Base-by-base conservation (phyloP, 108 stramenopile genomes). In the Cyclotella choctawhatcheeana region DNA sequence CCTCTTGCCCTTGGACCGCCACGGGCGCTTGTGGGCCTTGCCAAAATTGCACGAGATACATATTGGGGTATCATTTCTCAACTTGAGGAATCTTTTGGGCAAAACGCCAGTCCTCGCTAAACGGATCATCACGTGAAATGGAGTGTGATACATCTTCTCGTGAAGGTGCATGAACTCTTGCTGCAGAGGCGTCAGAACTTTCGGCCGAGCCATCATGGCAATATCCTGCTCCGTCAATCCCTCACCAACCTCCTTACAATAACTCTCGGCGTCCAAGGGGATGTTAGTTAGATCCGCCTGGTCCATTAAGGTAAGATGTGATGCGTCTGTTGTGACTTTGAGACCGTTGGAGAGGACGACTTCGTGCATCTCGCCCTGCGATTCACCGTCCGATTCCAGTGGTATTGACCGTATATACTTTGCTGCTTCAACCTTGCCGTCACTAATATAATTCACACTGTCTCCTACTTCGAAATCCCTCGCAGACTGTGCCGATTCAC, bases 11-110 rank as follows among this genome's bases (percentile, higher is more conserved):
- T 62, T 62, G 5, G 22, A 14, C 0, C 60, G 30, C 76, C 76
- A 77, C 12, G 68, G 76, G 0, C 76, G 58, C 0, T 37, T 60
- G 32, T 63, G 54, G 14, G 70, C 70, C 25, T 2, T 2, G 2
- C 75, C 75, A 47, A 76, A 76, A 1, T 54, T 13, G 33, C 75
- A 76, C 0, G 61, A 13, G 1, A 71, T 22, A 50, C 76, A 77
- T n/a, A 59, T 62, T 0, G 76, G 76, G 10, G 32, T 34, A 20
- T 44, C 30, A 13, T 63, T 45, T 58, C 58, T 51, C 20, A 35
- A 71, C 27, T 61, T 40, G 0, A 56, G 25, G 0, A 77, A 20
- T n/a, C 60, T 29, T 20, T 59, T 58, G 1, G 76, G 76, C n/a
- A 77, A 7, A 5, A 7, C 10, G 12, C 71, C 69, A 5, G 17